Conservation (phyloP, 2,329 filamentous ascomycete genomes). For the Hymenoscyphus repandus region DNA sequence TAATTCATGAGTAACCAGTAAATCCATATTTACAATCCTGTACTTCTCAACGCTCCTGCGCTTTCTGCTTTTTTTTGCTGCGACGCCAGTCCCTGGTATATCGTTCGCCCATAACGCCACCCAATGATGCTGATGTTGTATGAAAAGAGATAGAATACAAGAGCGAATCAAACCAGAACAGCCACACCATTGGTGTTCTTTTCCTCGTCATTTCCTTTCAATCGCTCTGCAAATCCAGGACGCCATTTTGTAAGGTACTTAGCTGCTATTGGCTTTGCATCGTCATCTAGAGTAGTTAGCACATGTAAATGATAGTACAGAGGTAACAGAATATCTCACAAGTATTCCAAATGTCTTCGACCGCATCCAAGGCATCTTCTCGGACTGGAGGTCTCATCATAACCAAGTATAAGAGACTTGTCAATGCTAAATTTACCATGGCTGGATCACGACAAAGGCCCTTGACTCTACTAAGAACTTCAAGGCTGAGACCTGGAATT, state of each 20-base stretch:
- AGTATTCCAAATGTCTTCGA: conserved; percentile 62
- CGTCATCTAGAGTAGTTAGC: conserved; percentile 45
- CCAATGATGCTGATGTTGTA: conserved; percentile 9
- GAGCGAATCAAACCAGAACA: conserved; percentile 2
- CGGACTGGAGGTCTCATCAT: conserved; percentile 63
- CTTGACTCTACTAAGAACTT: conserved; percentile 69
- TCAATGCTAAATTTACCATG: conserved; percentile 57
- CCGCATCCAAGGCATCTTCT: conserved; percentile 57
- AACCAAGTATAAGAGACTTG: conserved; percentile 60
- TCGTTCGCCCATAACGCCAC: conserved; percentile 8
- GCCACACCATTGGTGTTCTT: conserved; percentile 15
- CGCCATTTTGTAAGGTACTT: conserved; percentile 60
- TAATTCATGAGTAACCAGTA: too few relatives aligned
- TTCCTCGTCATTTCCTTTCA: conserved; percentile 16
- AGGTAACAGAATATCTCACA: conserved; percentile 42
- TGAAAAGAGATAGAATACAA: conserved; percentile 9
- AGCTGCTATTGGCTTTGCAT: conserved; percentile 55
- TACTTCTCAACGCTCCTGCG: not conserved
- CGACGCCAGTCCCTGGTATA: conserved; percentile 1
- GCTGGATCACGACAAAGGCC: conserved; percentile 61
- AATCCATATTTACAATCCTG: not conserved
- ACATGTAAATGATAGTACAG: not conserved
- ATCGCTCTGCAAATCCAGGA: conserved; percentile 34
- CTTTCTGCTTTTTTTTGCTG: not conserved
- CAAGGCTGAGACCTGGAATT: conserved; percentile 70